A percentile compares a stretch with the other conserved stretches of the same genome.
Conservation (phyloP, 345 rosid species). For the Gossypium arboreum region DNA sequence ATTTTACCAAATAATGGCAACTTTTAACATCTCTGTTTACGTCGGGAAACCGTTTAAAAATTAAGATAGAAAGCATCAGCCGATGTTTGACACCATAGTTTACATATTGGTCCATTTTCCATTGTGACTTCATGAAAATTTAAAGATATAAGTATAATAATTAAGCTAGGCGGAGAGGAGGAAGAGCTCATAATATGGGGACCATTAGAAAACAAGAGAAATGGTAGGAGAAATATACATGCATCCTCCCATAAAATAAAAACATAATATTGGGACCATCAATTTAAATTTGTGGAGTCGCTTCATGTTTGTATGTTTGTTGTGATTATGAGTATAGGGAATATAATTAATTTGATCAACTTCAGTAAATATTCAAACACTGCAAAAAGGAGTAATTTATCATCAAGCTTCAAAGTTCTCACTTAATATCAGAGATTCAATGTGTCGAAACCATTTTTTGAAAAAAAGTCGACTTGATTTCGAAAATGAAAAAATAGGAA, state of each 20-base stretch:
- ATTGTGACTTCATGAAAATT: background rate
- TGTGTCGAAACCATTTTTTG: too few species aligned
- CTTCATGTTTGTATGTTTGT: background rate
- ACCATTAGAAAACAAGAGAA: background rate
- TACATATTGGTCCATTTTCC: background rate
- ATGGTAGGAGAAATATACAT: background rate
- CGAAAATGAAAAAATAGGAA: too few species aligned
- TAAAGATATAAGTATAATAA: background rate
- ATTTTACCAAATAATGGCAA: background rate
- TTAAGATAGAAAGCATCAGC: background rate
- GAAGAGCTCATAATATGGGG: background rate
- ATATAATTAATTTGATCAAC: too few species aligned
- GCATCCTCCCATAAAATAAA: background rate
- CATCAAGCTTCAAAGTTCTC: too few species aligned
- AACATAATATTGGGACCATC: background rate
- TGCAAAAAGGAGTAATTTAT: too few species aligned
- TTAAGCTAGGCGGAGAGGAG: background rate
- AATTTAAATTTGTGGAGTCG: background rate
- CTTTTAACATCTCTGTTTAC: background rate
- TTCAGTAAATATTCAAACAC: too few species aligned
- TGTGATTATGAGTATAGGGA: too few species aligned
- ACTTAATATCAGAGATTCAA: too few species aligned
- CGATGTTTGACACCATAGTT: background rate
- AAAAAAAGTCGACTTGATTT: too few species aligned
- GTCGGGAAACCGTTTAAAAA: background rate